phyloP scores from a whole-genome alignment of 2,329 filamentous ascomycete species.

The Colletotrichum spinosum region DNA sequence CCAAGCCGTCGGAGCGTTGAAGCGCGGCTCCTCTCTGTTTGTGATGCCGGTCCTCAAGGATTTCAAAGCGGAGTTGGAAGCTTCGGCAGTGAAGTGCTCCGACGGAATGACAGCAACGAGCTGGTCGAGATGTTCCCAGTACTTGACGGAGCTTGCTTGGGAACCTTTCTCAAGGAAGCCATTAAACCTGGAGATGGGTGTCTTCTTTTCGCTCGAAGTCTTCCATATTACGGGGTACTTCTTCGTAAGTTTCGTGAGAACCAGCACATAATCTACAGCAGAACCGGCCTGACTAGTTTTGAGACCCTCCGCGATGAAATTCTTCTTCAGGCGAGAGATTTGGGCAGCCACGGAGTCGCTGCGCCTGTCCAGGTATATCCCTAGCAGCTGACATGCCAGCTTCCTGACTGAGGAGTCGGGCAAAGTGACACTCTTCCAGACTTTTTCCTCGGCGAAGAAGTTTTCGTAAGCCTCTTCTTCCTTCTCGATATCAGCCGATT shows the following conservation, averaged over 20 bases:
- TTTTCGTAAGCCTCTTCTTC: conserved; percentile 71
- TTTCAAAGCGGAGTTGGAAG: conserved; percentile 70
- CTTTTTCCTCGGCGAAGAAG: conserved; percentile 73
- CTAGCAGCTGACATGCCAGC: conserved; percentile 63
- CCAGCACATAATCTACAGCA: conserved; percentile 75
- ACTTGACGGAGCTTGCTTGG: conserved; percentile 77
- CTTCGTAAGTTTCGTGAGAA: conserved; percentile 74
- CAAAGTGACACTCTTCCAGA: conserved; percentile 76
- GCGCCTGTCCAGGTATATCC: conserved; percentile 59
- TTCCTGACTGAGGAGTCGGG: conserved; percentile 67
- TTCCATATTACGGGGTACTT: conserved; percentile 80
- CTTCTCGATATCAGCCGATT: conserved; percentile 66
- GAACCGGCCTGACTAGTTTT: conserved; percentile 80
- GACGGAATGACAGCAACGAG: conserved; percentile 72
- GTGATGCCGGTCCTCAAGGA: conserved; percentile 79
- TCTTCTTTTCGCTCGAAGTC: conserved; percentile 63
- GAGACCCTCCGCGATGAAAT: conserved; percentile 79
- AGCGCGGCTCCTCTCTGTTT: conserved; percentile 78
- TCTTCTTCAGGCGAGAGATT: conserved; percentile 63
- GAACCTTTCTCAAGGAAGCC: conserved; percentile 86
- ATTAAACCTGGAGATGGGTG: conserved; percentile 68
- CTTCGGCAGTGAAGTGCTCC: conserved; percentile 56
- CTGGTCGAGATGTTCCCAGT: conserved; percentile 76
- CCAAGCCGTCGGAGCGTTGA: conserved; percentile 78
- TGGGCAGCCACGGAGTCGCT: conserved; percentile 61